Evolutionary conservation across 345 rosid genomes (phyloP).

Genomic region (Cardamine chenopodiifolia): DNA sequence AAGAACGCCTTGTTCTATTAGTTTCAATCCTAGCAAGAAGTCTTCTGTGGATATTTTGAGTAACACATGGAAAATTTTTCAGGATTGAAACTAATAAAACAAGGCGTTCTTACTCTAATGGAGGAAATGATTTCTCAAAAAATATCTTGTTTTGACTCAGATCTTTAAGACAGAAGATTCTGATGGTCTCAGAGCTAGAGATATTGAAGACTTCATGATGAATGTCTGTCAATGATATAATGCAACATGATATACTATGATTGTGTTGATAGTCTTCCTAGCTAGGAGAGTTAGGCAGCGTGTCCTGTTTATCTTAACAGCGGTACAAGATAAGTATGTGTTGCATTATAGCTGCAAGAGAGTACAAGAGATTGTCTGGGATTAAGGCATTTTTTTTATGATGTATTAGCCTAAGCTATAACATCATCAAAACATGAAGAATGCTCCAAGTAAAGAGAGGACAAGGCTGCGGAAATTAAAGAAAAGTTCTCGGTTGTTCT

Average conservation of each 20-base stretch:
- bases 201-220: no score
- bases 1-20: background rate
- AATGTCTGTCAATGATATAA: no score
- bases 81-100: background rate
- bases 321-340: background rate
- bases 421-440: background rate
- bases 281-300: conserved; percentile 4
- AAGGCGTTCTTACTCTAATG: background rate
- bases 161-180: background rate
- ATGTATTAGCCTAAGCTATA: background rate
- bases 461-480: background rate
- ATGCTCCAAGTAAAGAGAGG: background rate
- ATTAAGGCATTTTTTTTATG: background rate
- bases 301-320: background rate
- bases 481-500: background rate
- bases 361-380: background rate
- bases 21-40: no score
- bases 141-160: background rate
- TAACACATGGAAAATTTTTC: no score
- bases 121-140: background rate
- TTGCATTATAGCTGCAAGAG: background rate
- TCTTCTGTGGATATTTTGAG: no score
- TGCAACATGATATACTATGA: background rate
- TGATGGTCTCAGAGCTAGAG: no score
- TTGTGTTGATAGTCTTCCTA: conserved; percentile 12